Conservation (phyloP, 768 basidiomycete genomes). For the Phaeotremella skinneri region DNA sequence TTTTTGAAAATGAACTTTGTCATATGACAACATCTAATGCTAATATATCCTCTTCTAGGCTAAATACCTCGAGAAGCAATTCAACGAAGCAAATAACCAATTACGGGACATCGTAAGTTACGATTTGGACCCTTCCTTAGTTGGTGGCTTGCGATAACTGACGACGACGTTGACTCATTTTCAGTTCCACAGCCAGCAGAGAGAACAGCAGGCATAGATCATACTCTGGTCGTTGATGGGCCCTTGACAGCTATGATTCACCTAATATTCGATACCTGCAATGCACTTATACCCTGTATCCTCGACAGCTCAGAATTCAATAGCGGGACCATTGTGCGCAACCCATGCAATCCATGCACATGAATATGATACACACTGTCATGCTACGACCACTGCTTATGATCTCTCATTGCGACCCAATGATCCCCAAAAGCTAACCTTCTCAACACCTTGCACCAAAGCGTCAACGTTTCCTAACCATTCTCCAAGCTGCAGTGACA, state of each 20-base stretch:
- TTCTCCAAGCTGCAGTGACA: slow-evolving; percentile 59
- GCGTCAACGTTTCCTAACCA: slow-evolving; percentile 90
- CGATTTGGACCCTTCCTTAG: background rate
- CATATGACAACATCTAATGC: no score
- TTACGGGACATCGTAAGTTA: slow-evolving; percentile 57
- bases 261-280: background rate
- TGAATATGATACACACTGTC: background rate
- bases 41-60: slow-evolving; percentile 56
- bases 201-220: slow-evolving; percentile 21
- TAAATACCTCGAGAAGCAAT: slow-evolving; percentile 91
- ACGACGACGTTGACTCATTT: background rate
- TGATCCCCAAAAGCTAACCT: slow-evolving; percentile 79
- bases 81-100: slow-evolving; percentile 82
- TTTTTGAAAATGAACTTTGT: background rate
- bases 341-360: no score
- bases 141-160: background rate
- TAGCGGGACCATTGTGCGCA: no score
- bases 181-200: slow-evolving; percentile 48
- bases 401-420: slow-evolving; percentile 10
- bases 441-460: slow-evolving; percentile 79
- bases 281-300: background rate
- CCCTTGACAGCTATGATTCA: background rate
- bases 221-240: background rate
- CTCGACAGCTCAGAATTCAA: no score
- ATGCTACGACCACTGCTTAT: background rate